These are phyloP conservation scores for Daldinia decipiens DNA, from an alignment of 495 filamentous ascomycete species.

Conservation along the genomic window DNA sequence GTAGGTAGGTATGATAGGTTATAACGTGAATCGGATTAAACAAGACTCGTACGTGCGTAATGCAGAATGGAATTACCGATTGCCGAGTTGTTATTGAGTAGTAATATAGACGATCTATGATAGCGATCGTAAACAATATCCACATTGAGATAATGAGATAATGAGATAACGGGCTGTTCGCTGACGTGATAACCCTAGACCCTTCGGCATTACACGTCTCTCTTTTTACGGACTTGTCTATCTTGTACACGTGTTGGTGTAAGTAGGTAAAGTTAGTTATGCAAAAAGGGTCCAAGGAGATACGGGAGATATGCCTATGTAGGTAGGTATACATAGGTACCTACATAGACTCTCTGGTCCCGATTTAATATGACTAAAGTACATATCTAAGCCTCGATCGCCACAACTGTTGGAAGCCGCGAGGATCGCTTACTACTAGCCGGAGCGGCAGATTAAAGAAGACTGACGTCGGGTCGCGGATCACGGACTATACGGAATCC, in stretches of 20 bases:
- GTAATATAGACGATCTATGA: neutral
- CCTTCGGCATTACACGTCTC: neutral
- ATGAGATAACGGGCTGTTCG: constrained; percentile 1
- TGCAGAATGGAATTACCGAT: neutral
- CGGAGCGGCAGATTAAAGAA: constrained; percentile 1
- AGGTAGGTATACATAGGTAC: neutral
- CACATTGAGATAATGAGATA: neutral
- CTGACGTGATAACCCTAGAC: constrained; percentile 5
- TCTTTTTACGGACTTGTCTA: neutral
- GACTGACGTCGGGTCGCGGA: neutral
- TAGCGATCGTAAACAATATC: constrained; percentile 2
- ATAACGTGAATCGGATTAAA: constrained; percentile 1
- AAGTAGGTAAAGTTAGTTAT: neutral
- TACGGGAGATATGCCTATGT: constrained; percentile 10
- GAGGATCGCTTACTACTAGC: neutral
- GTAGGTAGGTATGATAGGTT: neutral
- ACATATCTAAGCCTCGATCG: neutral
- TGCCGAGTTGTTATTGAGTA: constrained; percentile 1
- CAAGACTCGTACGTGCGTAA: neutral
- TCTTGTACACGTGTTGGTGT: neutral
- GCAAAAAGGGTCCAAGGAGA: constrained; percentile 23
- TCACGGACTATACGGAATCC: constrained; percentile 12
- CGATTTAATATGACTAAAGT: constrained; percentile 3
- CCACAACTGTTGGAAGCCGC: constrained; percentile 5
- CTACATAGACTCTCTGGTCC: too few relatives aligned